Evolutionary conservation across 2,329 filamentous ascomycete genomes (phyloP).

Genomic region (Aureobasidium vineae): DNA sequence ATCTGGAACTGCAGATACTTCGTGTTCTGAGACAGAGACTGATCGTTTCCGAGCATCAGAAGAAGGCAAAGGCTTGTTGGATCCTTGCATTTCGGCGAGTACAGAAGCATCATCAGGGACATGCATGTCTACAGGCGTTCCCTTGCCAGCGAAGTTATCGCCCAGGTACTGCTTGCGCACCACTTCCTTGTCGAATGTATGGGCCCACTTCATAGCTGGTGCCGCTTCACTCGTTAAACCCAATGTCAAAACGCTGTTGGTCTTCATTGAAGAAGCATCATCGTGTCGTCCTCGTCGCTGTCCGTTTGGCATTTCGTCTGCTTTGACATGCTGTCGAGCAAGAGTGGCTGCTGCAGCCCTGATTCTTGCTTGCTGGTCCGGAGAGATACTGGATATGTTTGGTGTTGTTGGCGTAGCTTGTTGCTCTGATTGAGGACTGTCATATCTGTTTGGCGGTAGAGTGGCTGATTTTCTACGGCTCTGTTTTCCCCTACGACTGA

Average conservation of each 20-base stretch:
- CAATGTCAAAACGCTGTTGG: slow-evolving; percentile 83
- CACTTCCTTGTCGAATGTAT: slow-evolving; percentile 85
- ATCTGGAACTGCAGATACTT: not conserved
- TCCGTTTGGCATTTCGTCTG: slow-evolving; percentile 51
- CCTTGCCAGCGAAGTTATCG: slow-evolving; percentile 69
- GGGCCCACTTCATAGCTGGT: slow-evolving; percentile 95
- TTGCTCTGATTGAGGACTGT: slow-evolving; percentile 39
- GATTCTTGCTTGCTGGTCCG: slow-evolving; percentile 89
- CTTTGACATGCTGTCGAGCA: slow-evolving; percentile 64
- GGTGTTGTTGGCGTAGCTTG: slow-evolving; percentile 51
- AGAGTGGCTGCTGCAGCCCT: slow-evolving; percentile 86
- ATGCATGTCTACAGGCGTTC: slow-evolving; percentile 47
- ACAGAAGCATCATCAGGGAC: slow-evolving; percentile 27
- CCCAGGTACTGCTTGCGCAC: slow-evolving; percentile 83
- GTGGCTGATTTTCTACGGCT: slow-evolving; percentile 67
- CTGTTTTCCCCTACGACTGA: slow-evolving; percentile 66
- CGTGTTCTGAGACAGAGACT: not conserved
- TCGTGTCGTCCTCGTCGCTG: slow-evolving; percentile 56
- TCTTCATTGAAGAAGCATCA: slow-evolving; percentile 64
- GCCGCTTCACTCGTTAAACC: slow-evolving; percentile 87
- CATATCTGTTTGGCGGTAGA: slow-evolving; percentile 34
- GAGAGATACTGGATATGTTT: slow-evolving; percentile 81
- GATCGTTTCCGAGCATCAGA: not conserved
- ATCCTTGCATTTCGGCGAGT: slow-evolving; percentile 23
- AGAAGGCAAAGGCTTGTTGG: slow-evolving; percentile 1